phyloP scores from a whole-genome alignment of 805 yeast genomes.

The Suhomyces emberorum region DNA sequence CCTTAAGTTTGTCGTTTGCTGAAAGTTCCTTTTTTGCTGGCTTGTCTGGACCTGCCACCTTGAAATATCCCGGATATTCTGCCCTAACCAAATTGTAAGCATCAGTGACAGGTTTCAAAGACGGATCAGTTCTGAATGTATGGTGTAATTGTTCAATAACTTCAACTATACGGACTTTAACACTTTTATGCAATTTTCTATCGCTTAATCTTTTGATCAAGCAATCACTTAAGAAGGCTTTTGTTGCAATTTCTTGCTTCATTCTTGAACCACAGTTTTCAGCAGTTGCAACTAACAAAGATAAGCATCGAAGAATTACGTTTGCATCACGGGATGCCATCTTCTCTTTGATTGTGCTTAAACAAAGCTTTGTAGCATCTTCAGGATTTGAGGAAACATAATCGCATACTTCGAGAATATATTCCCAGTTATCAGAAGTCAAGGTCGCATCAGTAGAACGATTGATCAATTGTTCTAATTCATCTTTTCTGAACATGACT shows the following conservation, averaged over 20 bases:
- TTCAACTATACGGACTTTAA: slow-evolving; percentile 64
- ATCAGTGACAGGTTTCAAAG: slow-evolving; percentile 65
- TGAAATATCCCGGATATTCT: slow-evolving; percentile 32
- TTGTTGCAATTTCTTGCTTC: slow-evolving; percentile 43
- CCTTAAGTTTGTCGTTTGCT: slow-evolving; percentile 47
- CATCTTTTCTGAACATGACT: slow-evolving; percentile 7
- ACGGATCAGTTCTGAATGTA: slow-evolving; percentile 71
- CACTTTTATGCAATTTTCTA: slow-evolving; percentile 56
- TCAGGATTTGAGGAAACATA: slow-evolving; percentile 37
- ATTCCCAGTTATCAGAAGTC: slow-evolving; percentile 44
- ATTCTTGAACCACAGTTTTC: slow-evolving; percentile 46
- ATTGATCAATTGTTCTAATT: slow-evolving; percentile 13
- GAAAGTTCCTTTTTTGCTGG: slow-evolving; percentile 56
- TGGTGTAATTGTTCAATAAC: slow-evolving; percentile 63
- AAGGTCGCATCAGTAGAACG: slow-evolving; percentile 41
- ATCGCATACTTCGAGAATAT: slow-evolving; percentile 42
- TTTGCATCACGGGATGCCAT: slow-evolving; percentile 38
- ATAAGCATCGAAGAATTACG: slow-evolving; percentile 33
- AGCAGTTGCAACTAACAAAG: slow-evolving; percentile 37
- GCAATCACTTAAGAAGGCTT: slow-evolving; percentile 30
- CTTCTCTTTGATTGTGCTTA: slow-evolving; percentile 21
- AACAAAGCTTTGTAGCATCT: slow-evolving; percentile 30
- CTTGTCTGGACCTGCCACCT: slow-evolving; percentile 43
- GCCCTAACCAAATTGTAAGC: slow-evolving; percentile 49
- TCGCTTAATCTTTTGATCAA: slow-evolving; percentile 48